Evolutionary conservation across 2,329 filamentous ascomycete genomes (phyloP), one percentile per base, ranked within the genome.

Genomic region (Neopestalotiopsis rosae): DNA sequence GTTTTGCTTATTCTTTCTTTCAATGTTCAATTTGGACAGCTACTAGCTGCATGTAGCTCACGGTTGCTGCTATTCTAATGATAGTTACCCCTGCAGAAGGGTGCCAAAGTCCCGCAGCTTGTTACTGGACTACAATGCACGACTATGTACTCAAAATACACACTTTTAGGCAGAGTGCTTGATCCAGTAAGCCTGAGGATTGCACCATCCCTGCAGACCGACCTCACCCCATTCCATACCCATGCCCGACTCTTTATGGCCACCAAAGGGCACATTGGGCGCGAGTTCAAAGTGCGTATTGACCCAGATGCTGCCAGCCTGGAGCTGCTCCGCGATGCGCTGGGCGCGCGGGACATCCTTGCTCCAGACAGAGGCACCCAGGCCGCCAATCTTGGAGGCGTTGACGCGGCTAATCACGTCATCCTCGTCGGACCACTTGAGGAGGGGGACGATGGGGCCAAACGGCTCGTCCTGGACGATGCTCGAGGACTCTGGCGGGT

Each of bases 391-490:
- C 59, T 83, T 81, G 40, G 81, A 83, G 72, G 81, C 77, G 76
- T 89, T 89, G 38, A 82, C 84, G 20, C 84, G 79, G 28, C 69
- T 71, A 66, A 87, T 79, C 62, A 86, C 83, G 52, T 86, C 85
- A 13, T 83, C 80, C 68, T 85, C 82, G 67, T 81, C 78, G 1
- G 73, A 75, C 82, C 83, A 86, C 32, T 80, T 81, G 68, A 83
- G 76, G 9, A 83, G 74, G 0, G 85, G 84, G 5, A 86, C 75
- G 70, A 86, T 84, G n/a, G 84, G 83, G 24, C 79, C 85, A 67
- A 86, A 86, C 0, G 83, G 85, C 74, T 89, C 87, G 71, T 88
- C 88, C 1, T 80, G 78, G 0, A 90, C 87, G 40, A 91, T 85
- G 0, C 83, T 80, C 0, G 87, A 87, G 65, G 85, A 78, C 42